phyloP scores from a whole-genome alignment of 139 green algal genomes.

The Dunaliella primolecta region DNA sequence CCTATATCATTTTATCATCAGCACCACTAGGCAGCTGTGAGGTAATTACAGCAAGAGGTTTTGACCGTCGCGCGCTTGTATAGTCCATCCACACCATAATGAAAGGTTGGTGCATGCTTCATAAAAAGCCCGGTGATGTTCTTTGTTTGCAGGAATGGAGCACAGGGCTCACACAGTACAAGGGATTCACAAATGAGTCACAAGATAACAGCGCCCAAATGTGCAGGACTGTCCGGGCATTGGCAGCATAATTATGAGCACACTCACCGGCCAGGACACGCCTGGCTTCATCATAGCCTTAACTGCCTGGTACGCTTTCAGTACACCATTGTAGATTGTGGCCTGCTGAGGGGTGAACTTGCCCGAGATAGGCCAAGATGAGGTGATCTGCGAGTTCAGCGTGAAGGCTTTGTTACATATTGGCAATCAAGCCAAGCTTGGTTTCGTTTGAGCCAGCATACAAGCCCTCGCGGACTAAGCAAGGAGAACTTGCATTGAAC shows the following conservation, averaged over 20 bases:
- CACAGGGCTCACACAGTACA: too few relatives aligned
- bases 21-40: not conserved
- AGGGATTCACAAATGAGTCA: too few relatives aligned
- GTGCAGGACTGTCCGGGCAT: not conserved
- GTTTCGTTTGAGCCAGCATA: too few relatives aligned
- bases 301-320: constrained; percentile 62
- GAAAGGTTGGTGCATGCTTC: too few relatives aligned
- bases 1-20: not conserved
- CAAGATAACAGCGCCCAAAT: too few relatives aligned
- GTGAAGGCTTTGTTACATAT: too few relatives aligned
- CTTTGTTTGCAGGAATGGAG: too few relatives aligned
- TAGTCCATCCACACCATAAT: too few relatives aligned
- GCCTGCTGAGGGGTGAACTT: constrained; percentile 71
- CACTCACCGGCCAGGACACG: constrained; percentile 66
- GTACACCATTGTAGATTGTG: constrained; percentile 77
- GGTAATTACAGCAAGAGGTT: not conserved
- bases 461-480: too few relatives aligned
- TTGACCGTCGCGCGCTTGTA: not conserved
- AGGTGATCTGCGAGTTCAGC: constrained; percentile 78
- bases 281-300: constrained; percentile 70
- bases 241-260: not conserved
- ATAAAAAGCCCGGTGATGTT: too few relatives aligned
- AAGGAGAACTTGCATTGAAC: too few relatives aligned
- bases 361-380: constrained; percentile 71
- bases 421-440: too few relatives aligned